phyloP scores from a whole-genome alignment of 352 stramenopile species.

The Pythium dissotocum region DNA sequence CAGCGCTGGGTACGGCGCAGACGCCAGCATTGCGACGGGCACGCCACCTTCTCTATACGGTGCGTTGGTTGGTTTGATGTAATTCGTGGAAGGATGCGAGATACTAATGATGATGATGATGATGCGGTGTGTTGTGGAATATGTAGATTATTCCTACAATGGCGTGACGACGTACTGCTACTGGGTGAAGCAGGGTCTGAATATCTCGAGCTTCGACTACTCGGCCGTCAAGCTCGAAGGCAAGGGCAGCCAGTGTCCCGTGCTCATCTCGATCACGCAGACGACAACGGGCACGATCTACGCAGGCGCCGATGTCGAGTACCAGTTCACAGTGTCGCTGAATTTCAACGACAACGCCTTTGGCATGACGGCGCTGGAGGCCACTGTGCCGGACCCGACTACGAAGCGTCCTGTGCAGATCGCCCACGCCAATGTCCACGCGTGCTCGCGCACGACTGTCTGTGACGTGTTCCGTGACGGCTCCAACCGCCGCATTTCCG shows the following conservation, averaged over 20 bases:
- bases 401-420: constrained; percentile 66
- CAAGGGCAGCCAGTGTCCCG: constrained; percentile 46
- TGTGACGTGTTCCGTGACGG: constrained; percentile 78
- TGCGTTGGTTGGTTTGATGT: constrained; percentile 22
- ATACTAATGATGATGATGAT: not conserved
- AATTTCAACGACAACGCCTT: constrained; percentile 71
- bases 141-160: constrained; percentile 71
- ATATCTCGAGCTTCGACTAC: constrained; percentile 70
- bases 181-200: constrained; percentile 72
- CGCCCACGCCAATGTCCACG: constrained; percentile 76
- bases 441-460: constrained; percentile 61
- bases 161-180: constrained; percentile 82
- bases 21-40: constrained; percentile 25
- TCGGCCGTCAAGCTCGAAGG: constrained; percentile 61
- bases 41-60: constrained; percentile 55
- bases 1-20: not conserved
- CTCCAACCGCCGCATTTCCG: constrained; percentile 60
- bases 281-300: constrained; percentile 39
- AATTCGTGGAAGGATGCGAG: too few relatives aligned
- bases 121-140: not conserved
- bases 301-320: constrained; percentile 45
- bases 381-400: constrained; percentile 50
- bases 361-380: constrained; percentile 60
- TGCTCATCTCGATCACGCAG: constrained; percentile 57
- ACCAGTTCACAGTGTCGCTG: constrained; percentile 73